phyloP scores from a whole-genome alignment of 2,329 filamentous ascomycete genomes.

The Neurospora crassa region DNA sequence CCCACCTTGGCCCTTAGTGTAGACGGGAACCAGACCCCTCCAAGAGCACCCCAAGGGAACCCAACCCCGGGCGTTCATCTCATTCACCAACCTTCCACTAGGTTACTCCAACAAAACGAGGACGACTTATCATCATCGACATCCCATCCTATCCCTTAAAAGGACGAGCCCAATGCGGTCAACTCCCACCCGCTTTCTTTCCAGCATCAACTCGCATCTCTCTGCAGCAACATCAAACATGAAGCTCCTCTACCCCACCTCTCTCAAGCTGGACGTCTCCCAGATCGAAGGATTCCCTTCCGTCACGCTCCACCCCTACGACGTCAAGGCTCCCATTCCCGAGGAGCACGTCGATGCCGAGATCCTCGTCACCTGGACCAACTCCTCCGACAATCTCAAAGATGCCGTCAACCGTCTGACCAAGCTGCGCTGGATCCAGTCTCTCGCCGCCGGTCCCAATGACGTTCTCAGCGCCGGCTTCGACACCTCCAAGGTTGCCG shows the following conservation, averaged over 20 bases:
- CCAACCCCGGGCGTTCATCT: neutral
- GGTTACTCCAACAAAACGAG: no score
- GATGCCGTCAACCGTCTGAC: slow-evolving; percentile 44
- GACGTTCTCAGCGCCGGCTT: slow-evolving; percentile 55
- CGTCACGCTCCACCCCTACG: slow-evolving; percentile 46
- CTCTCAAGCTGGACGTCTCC: slow-evolving; percentile 44
- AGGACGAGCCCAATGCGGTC: neutral
- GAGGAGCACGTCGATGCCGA: slow-evolving; percentile 49
- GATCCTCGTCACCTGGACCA: slow-evolving; percentile 53
- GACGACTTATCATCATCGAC: neutral
- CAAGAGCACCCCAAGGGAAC: neutral
- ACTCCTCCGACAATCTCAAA: slow-evolving; percentile 46
- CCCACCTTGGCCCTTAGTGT: neutral
- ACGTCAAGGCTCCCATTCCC: slow-evolving; percentile 46
- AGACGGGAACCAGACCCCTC: neutral
- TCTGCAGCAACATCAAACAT: slow-evolving; percentile 25
- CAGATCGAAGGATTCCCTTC: slow-evolving; percentile 48
- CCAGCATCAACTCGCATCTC: neutral
- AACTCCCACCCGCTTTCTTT: slow-evolving; percentile 1
- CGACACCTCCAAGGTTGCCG: slow-evolving; percentile 35
- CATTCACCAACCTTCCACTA: neutral
- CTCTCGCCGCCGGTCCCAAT: slow-evolving; percentile 56
- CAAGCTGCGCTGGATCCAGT: slow-evolving; percentile 48
- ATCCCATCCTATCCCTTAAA: neutral
- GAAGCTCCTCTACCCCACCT: slow-evolving; percentile 61